A percentile compares a stretch with the other conserved stretches of the same genome.
Evolutionary conservation across 129 eudicot genomes (phyloP).

Genomic region (Dittrichia graveolens): DNA sequence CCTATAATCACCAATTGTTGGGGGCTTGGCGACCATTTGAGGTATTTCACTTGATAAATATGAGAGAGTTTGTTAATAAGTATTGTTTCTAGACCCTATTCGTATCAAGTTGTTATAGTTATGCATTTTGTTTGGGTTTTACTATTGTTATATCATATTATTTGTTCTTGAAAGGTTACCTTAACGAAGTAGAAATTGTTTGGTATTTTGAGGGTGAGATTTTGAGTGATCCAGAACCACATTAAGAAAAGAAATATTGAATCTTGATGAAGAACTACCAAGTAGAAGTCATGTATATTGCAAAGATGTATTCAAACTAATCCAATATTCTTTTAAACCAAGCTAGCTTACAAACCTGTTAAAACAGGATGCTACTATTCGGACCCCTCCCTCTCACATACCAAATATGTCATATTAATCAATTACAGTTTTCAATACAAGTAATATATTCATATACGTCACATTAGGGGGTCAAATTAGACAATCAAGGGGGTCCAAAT

Average conservation of each 20-base stretch:
- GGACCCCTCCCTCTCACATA: no score
- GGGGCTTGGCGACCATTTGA: neutral
- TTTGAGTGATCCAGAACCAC: neutral
- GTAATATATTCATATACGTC: no score
- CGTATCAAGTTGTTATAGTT: neutral
- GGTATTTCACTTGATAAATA: conserved; percentile 17
- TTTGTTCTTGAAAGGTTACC: neutral
- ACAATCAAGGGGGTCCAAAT: no score
- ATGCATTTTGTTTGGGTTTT: neutral
- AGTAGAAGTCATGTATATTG: no score
- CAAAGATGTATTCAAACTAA: no score
- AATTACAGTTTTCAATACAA: no score
- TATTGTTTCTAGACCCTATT: neutral
- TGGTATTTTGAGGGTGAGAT: neutral
- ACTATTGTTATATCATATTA: neutral
- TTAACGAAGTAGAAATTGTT: neutral
- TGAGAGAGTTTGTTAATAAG: no score
- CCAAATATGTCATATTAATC: no score
- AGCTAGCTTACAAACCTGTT: no score
- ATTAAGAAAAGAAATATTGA: neutral
- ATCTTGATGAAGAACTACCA: conserved; percentile 1
- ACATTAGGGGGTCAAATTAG: no score
- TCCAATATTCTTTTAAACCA: no score
- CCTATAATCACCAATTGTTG: neutral
- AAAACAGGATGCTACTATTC: no score